phyloP scores from a whole-genome alignment of 495 filamentous ascomycete genomes.

The Talaromyces adpressus region DNA sequence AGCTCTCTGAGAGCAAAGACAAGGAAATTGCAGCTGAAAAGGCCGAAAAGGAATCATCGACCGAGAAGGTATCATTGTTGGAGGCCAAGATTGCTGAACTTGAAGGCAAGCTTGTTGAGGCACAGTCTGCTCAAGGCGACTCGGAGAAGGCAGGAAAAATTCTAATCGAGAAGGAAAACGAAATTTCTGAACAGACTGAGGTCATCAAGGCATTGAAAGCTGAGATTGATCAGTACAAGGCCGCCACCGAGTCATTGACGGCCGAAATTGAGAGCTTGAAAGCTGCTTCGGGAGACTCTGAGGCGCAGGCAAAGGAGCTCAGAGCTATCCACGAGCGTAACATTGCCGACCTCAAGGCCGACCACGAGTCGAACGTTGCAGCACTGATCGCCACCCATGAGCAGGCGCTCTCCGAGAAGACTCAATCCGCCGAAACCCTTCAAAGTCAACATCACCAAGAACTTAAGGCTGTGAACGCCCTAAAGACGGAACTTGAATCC shows the following conservation, averaged over 20 bases:
- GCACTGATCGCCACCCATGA: constrained; percentile 26
- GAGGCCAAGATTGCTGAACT: constrained; percentile 32
- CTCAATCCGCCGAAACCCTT: constrained; percentile 26
- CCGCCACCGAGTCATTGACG: constrained; percentile 26
- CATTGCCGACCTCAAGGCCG: constrained; percentile 25
- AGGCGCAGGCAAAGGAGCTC: constrained; percentile 32
- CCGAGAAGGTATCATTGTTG: constrained; percentile 21
- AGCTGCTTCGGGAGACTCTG: constrained; percentile 21
- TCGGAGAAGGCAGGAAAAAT: constrained; percentile 19
- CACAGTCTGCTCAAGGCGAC: constrained; percentile 25
- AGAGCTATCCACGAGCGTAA: constrained; percentile 30
- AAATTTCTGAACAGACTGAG: constrained; percentile 31
- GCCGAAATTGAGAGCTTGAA: constrained; percentile 27
- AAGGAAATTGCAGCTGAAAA: constrained; percentile 37
- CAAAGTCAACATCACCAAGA: constrained; percentile 31
- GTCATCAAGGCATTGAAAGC: constrained; percentile 27
- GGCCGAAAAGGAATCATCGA: constrained; percentile 35
- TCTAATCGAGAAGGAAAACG: constrained; percentile 31
- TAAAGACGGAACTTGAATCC: constrained; percentile 19
- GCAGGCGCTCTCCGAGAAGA: constrained; percentile 27
- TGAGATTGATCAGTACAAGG: constrained; percentile 30
- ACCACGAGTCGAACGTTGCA: constrained; percentile 29
- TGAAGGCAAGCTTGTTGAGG: constrained; percentile 30
- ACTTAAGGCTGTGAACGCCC: constrained; percentile 26
- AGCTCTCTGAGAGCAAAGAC: constrained; percentile 30